Conservation (phyloP, 2,329 filamentous ascomycete species). For the Fusarium sp. region DNA sequence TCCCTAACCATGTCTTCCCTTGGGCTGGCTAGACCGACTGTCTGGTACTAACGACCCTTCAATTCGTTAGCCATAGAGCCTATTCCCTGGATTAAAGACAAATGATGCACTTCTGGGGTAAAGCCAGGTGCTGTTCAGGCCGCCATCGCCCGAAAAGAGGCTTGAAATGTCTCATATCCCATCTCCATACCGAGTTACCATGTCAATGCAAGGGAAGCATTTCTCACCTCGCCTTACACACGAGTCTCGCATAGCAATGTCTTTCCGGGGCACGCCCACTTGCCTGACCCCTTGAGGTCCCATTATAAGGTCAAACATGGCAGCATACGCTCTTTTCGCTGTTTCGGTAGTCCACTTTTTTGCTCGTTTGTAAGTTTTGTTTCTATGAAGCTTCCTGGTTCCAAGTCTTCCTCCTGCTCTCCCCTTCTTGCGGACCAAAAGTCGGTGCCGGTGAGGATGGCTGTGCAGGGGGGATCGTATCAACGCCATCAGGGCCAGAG, state of each 20-base stretch:
- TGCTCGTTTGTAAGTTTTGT: background rate
- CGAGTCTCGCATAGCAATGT: background rate
- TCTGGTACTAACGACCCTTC: background rate
- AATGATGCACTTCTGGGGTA: background rate
- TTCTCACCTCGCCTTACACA: background rate
- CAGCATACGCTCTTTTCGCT: background rate
- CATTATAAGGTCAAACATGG: conserved; percentile 10
- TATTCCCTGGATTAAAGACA: background rate
- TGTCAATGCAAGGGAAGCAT: conserved; percentile 1
- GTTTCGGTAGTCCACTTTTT: background rate
- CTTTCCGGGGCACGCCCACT: background rate
- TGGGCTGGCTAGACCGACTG: background rate
- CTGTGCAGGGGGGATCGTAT: background rate
- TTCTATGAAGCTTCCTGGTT: background rate
- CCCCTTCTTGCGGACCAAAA: background rate
- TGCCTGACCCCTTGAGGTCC: conserved; percentile 5
- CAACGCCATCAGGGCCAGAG: background rate
- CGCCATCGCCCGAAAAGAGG: background rate
- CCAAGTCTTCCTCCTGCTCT: background rate
- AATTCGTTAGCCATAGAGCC: background rate
- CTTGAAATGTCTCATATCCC: conserved; percentile 1
- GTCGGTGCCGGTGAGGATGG: conserved; percentile 3
- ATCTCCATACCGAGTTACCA: background rate
- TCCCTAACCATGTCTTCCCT: background rate
- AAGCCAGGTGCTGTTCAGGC: background rate